phyloP scores from a whole-genome alignment of 805 yeast genomes.

The Starmerella vaccinii region DNA sequence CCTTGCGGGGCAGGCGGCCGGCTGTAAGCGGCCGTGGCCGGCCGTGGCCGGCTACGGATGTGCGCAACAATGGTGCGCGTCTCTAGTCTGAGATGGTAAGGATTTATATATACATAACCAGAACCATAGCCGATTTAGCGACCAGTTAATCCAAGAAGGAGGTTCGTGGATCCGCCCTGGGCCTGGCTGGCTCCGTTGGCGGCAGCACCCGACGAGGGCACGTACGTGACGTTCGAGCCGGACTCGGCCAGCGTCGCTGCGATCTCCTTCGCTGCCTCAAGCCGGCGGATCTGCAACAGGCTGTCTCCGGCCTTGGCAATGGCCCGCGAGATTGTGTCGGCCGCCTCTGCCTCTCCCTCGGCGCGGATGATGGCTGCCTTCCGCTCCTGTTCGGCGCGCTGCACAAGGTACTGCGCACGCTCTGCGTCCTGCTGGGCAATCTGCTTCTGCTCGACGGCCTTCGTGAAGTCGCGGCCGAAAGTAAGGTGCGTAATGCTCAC shows the following conservation, averaged over 20 bases:
- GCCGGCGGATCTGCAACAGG: conserved; percentile 78
- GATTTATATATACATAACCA: not conserved
- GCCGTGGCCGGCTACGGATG: too few species aligned
- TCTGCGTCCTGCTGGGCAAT: conserved; percentile 99
- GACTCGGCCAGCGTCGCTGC: conserved; percentile 78
- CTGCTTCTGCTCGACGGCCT: conserved; percentile 97
- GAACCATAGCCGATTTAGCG: too few species aligned
- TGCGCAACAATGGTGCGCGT: too few species aligned
- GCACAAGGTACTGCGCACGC: conserved; percentile 85
- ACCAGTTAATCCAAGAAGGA: conserved; percentile 31
- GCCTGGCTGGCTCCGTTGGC: conserved; percentile 28
- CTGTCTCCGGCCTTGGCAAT: conserved; percentile 94
- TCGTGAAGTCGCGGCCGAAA: conserved; percentile 91
- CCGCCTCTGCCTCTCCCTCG: conserved; percentile 98
- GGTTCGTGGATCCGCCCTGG: conserved; percentile 22
- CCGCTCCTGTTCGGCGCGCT: conserved; percentile 94
- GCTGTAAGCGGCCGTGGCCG: too few species aligned
- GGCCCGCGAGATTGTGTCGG: conserved; percentile 88
- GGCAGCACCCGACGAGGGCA: conserved; percentile 42
- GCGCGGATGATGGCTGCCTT: conserved; percentile 93
- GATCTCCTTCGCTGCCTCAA: conserved; percentile 93
- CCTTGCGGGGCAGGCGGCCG: too few species aligned
- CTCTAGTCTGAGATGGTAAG: too few species aligned
- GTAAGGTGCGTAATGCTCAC: conserved; percentile 97
- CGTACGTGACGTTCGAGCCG: conserved; percentile 68